Percentiles rank a stretch among this genome's conserved stretches.
Evolutionary conservation across 805 yeast genomes (phyloP).

Genomic region (Isabelozyma gotoi): DNA sequence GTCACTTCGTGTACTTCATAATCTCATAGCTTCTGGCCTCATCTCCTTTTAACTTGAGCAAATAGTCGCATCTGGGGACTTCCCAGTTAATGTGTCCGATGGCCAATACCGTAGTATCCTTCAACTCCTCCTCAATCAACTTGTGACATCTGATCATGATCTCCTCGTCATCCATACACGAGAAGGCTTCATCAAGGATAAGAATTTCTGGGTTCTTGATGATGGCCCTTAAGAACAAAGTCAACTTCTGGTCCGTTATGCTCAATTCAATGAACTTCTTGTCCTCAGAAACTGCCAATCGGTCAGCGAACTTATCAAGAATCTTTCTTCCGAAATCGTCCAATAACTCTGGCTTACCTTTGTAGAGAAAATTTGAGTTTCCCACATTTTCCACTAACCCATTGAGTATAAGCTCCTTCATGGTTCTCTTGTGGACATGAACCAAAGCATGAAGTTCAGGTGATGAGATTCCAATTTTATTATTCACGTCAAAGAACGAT

Average conservation of each 20-base stretch:
- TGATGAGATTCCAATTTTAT: constrained; percentile 78
- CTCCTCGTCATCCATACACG: constrained; percentile 74
- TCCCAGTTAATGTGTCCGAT: constrained; percentile 86
- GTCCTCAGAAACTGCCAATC: constrained; percentile 37
- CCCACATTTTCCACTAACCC: constrained; percentile 67
- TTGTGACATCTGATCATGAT: constrained; percentile 34
- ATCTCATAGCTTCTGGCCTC: constrained; percentile 20
- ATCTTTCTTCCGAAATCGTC: constrained; percentile 15
- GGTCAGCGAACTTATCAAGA: constrained; percentile 18
- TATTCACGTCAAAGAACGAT: constrained; percentile 76
- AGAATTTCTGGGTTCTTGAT: constrained; percentile 75
- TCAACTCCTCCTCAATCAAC: constrained; percentile 18
- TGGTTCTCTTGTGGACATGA: constrained; percentile 51
- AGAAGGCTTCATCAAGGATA: constrained; percentile 88
- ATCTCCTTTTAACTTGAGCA: constrained; percentile 32
- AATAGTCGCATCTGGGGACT: constrained; percentile 64
- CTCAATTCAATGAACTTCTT: constrained; percentile 52
- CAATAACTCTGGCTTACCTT: constrained; percentile 2
- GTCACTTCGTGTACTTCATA: constrained; percentile 7
- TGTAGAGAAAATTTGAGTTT: constrained; percentile 46
- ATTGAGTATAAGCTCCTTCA: constrained; percentile 60
- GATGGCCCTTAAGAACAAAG: constrained; percentile 72
- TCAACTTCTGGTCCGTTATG: constrained; percentile 75
- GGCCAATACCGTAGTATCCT: constrained; percentile 62
- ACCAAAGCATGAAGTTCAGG: constrained; percentile 93